These are phyloP conservation scores for Priceomyces haplophilus DNA, from an alignment of 805 yeast genomes.

Conservation along the genomic window DNA sequence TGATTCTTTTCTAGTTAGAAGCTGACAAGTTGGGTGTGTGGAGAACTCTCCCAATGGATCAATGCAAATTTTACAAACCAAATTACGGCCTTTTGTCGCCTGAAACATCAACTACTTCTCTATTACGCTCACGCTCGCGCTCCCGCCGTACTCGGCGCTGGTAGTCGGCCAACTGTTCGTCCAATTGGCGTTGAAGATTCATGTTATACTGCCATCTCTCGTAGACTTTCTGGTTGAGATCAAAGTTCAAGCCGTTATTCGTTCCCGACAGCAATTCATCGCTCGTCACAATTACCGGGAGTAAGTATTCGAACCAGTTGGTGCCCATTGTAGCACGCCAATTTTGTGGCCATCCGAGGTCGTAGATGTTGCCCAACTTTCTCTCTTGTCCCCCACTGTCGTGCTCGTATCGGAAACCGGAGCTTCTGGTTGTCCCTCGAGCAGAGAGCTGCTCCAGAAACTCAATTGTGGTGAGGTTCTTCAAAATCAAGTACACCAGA, in stretches of 20 bases:
- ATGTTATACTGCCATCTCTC: constrained; percentile 40
- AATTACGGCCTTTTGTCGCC: too few relatives aligned
- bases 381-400: constrained; percentile 39
- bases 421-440: constrained; percentile 33
- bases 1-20: too few relatives aligned
- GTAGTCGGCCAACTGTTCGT: constrained; percentile 37
- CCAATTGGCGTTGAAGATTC: constrained; percentile 44
- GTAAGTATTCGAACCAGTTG: constrained; percentile 60
- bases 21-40: too few relatives aligned
- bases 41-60: too few relatives aligned
- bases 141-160: constrained; percentile 13
- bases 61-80: too few relatives aligned
- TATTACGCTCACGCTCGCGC: too few relatives aligned
- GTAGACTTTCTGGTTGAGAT: constrained; percentile 42
- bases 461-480: constrained; percentile 81
- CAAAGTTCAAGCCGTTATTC: constrained; percentile 52
- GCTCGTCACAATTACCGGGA: constrained; percentile 47
- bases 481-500: constrained; percentile 54
- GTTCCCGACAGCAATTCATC: constrained; percentile 15
- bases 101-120: too few relatives aligned
- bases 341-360: constrained; percentile 63
- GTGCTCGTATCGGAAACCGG: constrained; percentile 29
- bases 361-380: constrained; percentile 65
- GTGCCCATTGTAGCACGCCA: constrained; percentile 75
- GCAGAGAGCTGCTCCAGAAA: constrained; percentile 47